Evolutionary conservation across 2,329 filamentous ascomycete species (phyloP).

Genomic region (Claviceps africana): DNA sequence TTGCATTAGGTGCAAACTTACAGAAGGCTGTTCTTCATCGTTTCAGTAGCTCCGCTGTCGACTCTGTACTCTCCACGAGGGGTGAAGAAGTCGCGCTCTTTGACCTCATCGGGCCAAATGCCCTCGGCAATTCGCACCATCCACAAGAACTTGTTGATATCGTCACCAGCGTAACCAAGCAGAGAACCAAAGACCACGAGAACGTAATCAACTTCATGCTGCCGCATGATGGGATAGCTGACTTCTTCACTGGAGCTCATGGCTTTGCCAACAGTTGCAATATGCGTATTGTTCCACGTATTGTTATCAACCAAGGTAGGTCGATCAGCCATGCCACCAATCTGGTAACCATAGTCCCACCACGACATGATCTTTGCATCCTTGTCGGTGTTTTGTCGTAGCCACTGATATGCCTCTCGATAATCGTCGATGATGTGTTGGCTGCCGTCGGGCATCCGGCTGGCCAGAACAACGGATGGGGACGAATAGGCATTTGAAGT

Average conservation of each 20-base stretch:
- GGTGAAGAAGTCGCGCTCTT: constrained; percentile 94
- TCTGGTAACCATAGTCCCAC: constrained; percentile 99
- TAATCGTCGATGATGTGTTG: constrained; percentile 99
- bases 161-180: constrained; percentile 91
- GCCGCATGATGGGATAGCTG: constrained; percentile 94
- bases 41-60: constrained; percentile 81
- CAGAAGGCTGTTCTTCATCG: constrained; percentile 99
- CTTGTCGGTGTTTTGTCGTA: constrained; percentile 87
- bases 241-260: constrained; percentile 97
- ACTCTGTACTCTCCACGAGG: constrained; percentile 86
- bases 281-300: constrained; percentile 99
- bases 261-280: constrained; percentile 95
- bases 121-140: constrained; percentile 99
- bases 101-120: constrained; percentile 99
- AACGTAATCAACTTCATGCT: constrained; percentile 99
- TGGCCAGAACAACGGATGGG: constrained; percentile 89
- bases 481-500: constrained; percentile 98
- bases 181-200: constrained; percentile 92
- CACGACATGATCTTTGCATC: constrained; percentile 99
- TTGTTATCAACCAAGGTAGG: constrained; percentile 98
- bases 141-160: constrained; percentile 99
- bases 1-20: constrained; percentile 36
- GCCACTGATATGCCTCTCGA: constrained; percentile 98
- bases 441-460: constrained; percentile 79
- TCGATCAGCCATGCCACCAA: constrained; percentile 96